Conservation (phyloP, 495 filamentous ascomycete species). For the Podospora pseudoanserina region DNA sequence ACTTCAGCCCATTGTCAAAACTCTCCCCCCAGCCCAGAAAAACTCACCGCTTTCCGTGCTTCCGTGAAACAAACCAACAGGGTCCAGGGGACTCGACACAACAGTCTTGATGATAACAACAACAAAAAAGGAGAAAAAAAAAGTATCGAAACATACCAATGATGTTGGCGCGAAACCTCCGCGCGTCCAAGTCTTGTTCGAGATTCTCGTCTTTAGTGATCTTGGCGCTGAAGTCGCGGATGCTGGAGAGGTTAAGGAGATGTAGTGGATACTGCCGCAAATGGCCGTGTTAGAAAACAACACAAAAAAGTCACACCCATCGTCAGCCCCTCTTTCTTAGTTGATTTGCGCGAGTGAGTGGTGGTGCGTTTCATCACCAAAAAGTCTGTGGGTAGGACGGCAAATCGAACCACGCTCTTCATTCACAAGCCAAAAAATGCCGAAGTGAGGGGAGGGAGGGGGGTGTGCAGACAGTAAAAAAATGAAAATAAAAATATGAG, state of each 20-base stretch:
- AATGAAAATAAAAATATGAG: background rate
- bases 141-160: slow-evolving; percentile 48
- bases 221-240: slow-evolving; percentile 58
- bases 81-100: background rate
- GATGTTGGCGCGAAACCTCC: slow-evolving; percentile 82
- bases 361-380: background rate
- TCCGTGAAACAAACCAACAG: too few relatives aligned
- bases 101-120: background rate
- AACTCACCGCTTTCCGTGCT: background rate
- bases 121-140: background rate
- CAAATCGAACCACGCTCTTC: background rate
- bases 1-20: background rate
- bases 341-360: too few relatives aligned
- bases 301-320: background rate
- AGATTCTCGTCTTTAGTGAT: slow-evolving; percentile 46
- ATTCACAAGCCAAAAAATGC: background rate
- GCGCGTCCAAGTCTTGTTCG: slow-evolving; percentile 50
- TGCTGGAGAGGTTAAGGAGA: slow-evolving; percentile 68
- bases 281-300: background rate
- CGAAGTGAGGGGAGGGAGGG: background rate
- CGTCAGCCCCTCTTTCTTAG: background rate
- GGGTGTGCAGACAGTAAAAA: too few relatives aligned
- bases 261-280: slow-evolving; percentile 70
- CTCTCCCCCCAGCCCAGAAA: background rate
- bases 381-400: background rate